Base-by-base conservation (phyloP, 2,329 filamentous ascomycete species). In the Trichoderma semiorbis region DNA sequence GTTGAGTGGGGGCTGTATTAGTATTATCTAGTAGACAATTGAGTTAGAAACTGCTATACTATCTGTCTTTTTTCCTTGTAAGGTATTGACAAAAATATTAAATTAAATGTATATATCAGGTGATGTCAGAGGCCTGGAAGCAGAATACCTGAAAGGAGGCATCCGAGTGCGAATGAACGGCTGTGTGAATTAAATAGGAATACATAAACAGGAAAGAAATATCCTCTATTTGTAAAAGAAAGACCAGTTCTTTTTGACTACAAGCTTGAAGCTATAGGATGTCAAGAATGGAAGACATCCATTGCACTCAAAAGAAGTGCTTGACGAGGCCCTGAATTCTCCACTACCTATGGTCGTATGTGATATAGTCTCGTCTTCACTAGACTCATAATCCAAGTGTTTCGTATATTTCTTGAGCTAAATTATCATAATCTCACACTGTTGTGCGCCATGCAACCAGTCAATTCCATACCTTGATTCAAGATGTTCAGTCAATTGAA, bases 1-100 rank as follows among this genome's bases (percentile, higher is more conserved):
- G 34, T 36, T 36, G 34, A 36, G 18, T 73, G 72, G 72, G 72
- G 69, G 32, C 12, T 65, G 26, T 65, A 65, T 43, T 65, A 47
- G 24, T 39, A 58, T 36, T 16, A 36, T 16, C 34, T 36, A 36
- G 34, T 36, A 36, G 14, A 16, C 34, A 36, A 36, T 16, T 36
- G 34, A 16, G 34, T 4, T 36, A 36, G 34, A 36, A 36, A 36
- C 34, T 16, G 34, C 14, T 36, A 36, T 36, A 36, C 34, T 36
- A 36, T 36, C 34, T 14, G 34, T 36, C 34, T 36, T 1, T 36
- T 36, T 36, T 14, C 34, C 12, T 14, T 36, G 34, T 36, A 1
- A 36, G 34, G 5, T 5, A 36, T 36, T 36, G 34, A 36, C 34
- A 36, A 36, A 36, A 36, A 16, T 16, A 6, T 16, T 36, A 36